These are phyloP conservation scores for Neurospora sp. DNA, from an alignment of 495 filamentous ascomycete genomes.

Conservation along the genomic window DNA sequence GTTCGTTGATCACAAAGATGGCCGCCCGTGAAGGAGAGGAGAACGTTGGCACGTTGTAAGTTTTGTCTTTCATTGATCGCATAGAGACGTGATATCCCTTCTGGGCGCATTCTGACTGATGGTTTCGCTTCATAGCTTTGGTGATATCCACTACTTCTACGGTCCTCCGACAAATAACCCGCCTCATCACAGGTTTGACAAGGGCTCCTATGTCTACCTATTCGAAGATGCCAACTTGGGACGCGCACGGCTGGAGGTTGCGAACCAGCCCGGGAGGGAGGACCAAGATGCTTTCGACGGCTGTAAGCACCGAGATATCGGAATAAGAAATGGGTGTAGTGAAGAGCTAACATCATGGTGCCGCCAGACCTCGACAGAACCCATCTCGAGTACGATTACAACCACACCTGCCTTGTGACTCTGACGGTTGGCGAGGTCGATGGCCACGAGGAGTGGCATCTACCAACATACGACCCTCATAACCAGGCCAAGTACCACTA, in stretches of 20 bases:
- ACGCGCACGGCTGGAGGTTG: slow-evolving; percentile 69
- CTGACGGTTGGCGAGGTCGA: slow-evolving; percentile 56
- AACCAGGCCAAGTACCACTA: slow-evolving; percentile 63
- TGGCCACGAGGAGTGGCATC: slow-evolving; percentile 59
- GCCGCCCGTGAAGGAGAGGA: slow-evolving; percentile 71
- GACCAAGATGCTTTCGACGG: slow-evolving; percentile 86
- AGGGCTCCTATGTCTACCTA: slow-evolving; percentile 79
- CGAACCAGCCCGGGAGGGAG: slow-evolving; percentile 76
- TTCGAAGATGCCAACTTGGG: slow-evolving; percentile 62
- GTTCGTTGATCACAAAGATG: slow-evolving; percentile 41
- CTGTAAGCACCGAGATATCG: slow-evolving; percentile 37
- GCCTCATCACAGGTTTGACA: slow-evolving; percentile 78
- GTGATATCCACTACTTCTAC: slow-evolving; percentile 86
- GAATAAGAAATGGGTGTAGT: not conserved
- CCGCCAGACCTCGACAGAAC: slow-evolving; percentile 50
- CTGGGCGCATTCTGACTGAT: slow-evolving; percentile 3
- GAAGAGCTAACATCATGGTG: not conserved
- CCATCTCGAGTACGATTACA: slow-evolving; percentile 62
- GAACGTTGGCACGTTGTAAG: slow-evolving; percentile 69
- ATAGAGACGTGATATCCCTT: not conserved
- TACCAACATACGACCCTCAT: slow-evolving; percentile 58
- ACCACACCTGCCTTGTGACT: slow-evolving; percentile 67
- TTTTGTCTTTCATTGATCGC: slow-evolving; percentile 6
- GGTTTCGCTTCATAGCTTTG: slow-evolving; percentile 49
- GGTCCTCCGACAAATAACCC: slow-evolving; percentile 58